Evolutionary conservation across 1,139 yeast species (phyloP).

Genomic region (Pneumocystis wakefieldiae): DNA sequence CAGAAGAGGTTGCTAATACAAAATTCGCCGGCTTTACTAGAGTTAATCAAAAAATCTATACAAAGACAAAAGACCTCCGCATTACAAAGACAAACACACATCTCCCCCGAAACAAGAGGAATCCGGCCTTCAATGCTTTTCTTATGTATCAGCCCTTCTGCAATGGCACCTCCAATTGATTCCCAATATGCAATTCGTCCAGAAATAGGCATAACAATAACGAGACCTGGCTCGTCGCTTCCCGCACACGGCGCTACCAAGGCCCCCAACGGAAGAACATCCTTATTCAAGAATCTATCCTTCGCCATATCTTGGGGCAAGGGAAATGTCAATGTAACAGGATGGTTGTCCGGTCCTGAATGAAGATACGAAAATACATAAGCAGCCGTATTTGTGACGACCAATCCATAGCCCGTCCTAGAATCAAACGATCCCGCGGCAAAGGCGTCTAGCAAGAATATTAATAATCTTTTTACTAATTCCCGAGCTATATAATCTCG

Average conservation of each 20-base stretch:
- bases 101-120: slow-evolving; percentile 36
- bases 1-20: slow-evolving; percentile 53
- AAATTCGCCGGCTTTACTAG: slow-evolving; percentile 58
- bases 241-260: neutral
- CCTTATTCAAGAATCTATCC: slow-evolving; percentile 46
- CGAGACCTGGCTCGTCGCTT: slow-evolving; percentile 52
- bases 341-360: slow-evolving; percentile 46
- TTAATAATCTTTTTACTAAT: slow-evolving; percentile 5
- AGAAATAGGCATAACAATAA: slow-evolving; percentile 39
- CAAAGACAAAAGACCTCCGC: slow-evolving; percentile 12
- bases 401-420: slow-evolving; percentile 39
- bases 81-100: slow-evolving; percentile 41
- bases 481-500: too few relatives aligned
- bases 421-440: slow-evolving; percentile 42
- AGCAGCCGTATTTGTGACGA: slow-evolving; percentile 32
- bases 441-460: slow-evolving; percentile 4
- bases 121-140: slow-evolving; percentile 27
- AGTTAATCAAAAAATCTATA: neutral
- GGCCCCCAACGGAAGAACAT: slow-evolving; percentile 46
- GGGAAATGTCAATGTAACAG: slow-evolving; percentile 36
- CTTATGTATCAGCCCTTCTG: slow-evolving; percentile 39
- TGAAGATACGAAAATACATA: slow-evolving; percentile 48
- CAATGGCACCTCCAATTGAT: slow-evolving; percentile 51
- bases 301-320: slow-evolving; percentile 22
- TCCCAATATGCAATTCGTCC: slow-evolving; percentile 53